Evolutionary conservation across 371 early-diverging fungal species (phyloP), one percentile per base, ranked within the genome.

Genomic region (Circinella minor): DNA sequence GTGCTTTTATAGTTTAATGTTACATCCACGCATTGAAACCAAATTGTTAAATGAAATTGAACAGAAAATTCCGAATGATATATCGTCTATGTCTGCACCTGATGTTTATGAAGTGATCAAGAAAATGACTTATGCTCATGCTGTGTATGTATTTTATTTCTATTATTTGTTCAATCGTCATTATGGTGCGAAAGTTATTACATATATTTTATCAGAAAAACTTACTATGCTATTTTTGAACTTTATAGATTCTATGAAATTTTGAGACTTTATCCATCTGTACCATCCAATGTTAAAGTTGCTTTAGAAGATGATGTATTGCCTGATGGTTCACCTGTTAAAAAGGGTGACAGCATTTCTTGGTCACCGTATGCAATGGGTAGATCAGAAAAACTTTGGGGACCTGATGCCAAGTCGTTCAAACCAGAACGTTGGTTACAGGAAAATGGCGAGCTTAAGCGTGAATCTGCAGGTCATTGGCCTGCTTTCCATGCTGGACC

Each of bases 261-360:
- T 0, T 73, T 94, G 7, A 85, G 93, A 13, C 75, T 92, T 10
- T 84, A 90, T 74, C 93, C 94, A 0, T 86, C 89, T 10, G 93
- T 94, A 0, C 94, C 95, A 39, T 69, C 65, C 4, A 88, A 91
- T 46, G 73, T 82, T 43, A 93, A 92, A 77, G 71, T 76, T 48
- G 91, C 90, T 11, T 69, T 90, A 20, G 70, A 86, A n/a, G 92
- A 91, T 68, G 90, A 90, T 74, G 71, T 89, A 4, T 82, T 90
- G 67, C 94, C 94, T 6, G 90, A 91, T 64, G 92, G 93, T 4
- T 84, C 86, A 20, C 65, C 70, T 11, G 76, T 93, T 3, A 77
- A 80, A 38, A 84, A 84, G 48, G 91, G 90, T 0, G 84, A 87
- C 7, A 51, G 51, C 15, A 67, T 89, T 18, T 63, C 70, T 9